Evolutionary conservation across 768 basidiomycete species (phyloP), one percentile per base, ranked within the genome.

Genomic region (Suillus lakei): DNA sequence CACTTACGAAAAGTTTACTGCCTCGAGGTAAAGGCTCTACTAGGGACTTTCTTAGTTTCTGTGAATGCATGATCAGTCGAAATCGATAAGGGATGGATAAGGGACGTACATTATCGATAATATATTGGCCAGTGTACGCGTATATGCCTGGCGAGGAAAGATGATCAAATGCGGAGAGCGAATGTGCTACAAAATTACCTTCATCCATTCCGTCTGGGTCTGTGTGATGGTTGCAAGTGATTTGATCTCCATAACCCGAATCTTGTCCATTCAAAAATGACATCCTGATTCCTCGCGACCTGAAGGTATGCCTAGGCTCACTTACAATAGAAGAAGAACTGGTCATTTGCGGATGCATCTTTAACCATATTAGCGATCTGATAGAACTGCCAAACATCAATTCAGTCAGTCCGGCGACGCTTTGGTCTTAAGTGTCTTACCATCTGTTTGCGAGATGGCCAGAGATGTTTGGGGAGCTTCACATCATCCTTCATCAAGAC

Each of bases 281-380:
- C 12, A 28, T 38, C 21, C 1, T 54, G 21, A 54, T 54, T 34
- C 21, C 28, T 8, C 21, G 5, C 3, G 5, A 8, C 26, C 1
- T 16, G 5, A 32, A n/a, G n/a, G 44, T 26, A 72, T 1, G 13
- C 16, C 5, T 54, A n/a, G n/a, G n/a, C 12, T n/a, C 5, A 23
- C 82, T 64, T 61, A 88, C 87, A 89, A 51, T 86, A 86, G 64
- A 89, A 87, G 66, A 88, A 85, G 67, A 86, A 84, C 2, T 72
- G 81, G 65, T 88, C 88, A 0, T 84, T 84, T 4, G 81, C 66
- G 21, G 77, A 72, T 10, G 82, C 83, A 41, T 73, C 83, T 36
- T 73, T 66, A 0, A 86, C 83, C 8, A 89, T 74, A 2, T 77
- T 76, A 0, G 75, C 65, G 60, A 87, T 83, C 41, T 83, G 81